A percentile compares a stretch with the other conserved stretches of the same genome.
Conservation (phyloP, 192 early-diverging fungal species). For the Backusella westeae region DNA sequence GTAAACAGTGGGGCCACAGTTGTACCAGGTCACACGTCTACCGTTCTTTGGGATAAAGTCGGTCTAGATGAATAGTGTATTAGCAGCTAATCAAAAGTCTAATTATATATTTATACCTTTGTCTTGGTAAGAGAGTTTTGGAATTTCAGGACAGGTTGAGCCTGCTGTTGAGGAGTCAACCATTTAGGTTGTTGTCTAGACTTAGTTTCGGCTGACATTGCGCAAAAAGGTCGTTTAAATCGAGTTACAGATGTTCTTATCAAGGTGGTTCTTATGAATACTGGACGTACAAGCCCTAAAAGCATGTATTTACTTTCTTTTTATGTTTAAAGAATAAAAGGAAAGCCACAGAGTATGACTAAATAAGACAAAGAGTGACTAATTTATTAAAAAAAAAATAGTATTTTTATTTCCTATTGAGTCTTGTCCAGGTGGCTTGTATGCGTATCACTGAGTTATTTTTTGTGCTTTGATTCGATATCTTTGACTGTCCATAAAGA, state of each 20-base stretch:
- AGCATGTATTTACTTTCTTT: neutral
- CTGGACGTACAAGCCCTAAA: neutral
- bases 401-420: neutral
- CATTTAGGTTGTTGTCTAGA: conserved; percentile 64
- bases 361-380: neutral
- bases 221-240: neutral
- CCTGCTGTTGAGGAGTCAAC: conserved; percentile 48
- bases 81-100: neutral
- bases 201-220: conserved; percentile 26
- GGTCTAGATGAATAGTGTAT: conserved; percentile 48
- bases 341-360: neutral
- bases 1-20: conserved; percentile 98
- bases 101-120: conserved; percentile 54
- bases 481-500: conserved; percentile 83
- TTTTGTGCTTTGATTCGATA: conserved; percentile 47
- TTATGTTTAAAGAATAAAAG: neutral
- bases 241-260: neutral
- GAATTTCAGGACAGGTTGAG: conserved; percentile 59
- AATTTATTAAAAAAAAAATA: conserved; percentile 4
- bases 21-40: conserved; percentile 92
- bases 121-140: conserved; percentile 87
- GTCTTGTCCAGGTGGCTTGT: neutral
- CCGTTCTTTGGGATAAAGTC: conserved; percentile 85
- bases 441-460: conserved; percentile 7
- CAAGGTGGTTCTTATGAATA: neutral